phyloP scores from a whole-genome alignment of 1,284 basidiomycete species.

The Porogramme epimiltina region DNA sequence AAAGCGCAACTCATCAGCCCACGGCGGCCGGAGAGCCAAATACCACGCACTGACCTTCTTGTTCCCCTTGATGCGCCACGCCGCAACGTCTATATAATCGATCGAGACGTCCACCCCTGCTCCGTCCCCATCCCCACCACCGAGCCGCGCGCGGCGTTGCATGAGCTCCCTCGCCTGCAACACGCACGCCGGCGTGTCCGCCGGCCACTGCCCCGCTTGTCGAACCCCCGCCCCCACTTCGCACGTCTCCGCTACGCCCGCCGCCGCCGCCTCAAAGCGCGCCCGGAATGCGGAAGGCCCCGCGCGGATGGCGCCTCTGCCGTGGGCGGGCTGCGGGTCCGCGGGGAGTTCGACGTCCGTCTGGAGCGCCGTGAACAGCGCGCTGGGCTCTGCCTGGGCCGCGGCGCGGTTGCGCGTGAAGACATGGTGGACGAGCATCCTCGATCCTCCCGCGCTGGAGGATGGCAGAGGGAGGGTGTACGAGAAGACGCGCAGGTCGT shows the following conservation, averaged over 20 bases:
- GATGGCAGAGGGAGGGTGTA: slow-evolving; percentile 29
- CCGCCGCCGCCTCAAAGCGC: neutral
- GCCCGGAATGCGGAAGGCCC: neutral
- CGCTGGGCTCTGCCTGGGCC: slow-evolving; percentile 33
- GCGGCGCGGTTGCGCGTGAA: slow-evolving; percentile 40
- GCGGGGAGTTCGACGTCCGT: slow-evolving; percentile 28
- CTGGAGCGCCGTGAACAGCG: slow-evolving; percentile 36
- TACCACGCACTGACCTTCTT: slow-evolving; percentile 31
- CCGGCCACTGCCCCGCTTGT: neutral
- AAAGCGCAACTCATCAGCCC: neutral
- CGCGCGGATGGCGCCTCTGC: neutral
- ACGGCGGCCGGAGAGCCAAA: neutral
- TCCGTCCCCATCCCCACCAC: no score
- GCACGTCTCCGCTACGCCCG: neutral
- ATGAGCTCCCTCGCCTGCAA: slow-evolving; percentile 19
- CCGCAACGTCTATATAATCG: slow-evolving; percentile 31
- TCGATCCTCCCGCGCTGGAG: neutral
- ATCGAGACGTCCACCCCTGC: slow-evolving; percentile 29
- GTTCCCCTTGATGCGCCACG: slow-evolving; percentile 36
- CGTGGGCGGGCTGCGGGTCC: neutral
- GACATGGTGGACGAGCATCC: slow-evolving; percentile 32
- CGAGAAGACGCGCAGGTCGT: slow-evolving; percentile 33
- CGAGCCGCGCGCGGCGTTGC: slow-evolving; percentile 13
- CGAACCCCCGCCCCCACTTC: neutral
- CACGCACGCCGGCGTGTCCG: slow-evolving; percentile 31